Conservation (phyloP, 352 stramenopile species). For the Globisporangium solare region DNA sequence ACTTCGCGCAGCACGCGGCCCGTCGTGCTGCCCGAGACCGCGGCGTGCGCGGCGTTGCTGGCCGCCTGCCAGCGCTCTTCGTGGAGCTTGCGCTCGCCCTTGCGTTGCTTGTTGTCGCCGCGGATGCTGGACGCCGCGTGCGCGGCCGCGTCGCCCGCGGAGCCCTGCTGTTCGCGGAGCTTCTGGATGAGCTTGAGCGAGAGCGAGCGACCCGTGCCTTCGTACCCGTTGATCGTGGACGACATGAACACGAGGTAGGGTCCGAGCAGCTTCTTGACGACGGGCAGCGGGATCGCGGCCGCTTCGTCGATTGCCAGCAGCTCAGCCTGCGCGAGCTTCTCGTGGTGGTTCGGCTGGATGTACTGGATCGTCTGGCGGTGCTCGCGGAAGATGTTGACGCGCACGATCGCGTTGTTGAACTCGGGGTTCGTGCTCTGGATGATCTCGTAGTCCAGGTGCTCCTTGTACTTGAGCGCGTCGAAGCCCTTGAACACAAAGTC, state of each 20-base stretch:
- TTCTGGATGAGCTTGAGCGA: slow-evolving; percentile 99
- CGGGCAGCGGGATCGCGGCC: slow-evolving; percentile 98
- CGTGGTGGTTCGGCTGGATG: slow-evolving; percentile 91
- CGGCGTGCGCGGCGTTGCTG: slow-evolving; percentile 77
- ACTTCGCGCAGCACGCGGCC: slow-evolving; percentile 92
- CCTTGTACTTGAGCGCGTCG: slow-evolving; percentile 90
- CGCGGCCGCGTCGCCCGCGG: slow-evolving; percentile 49
- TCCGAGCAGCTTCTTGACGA: slow-evolving; percentile 95
- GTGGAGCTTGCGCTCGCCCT: slow-evolving; percentile 95
- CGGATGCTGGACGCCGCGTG: slow-evolving; percentile 70
- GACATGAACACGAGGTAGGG: slow-evolving; percentile 98
- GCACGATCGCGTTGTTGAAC: slow-evolving; percentile 87
- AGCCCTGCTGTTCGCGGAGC: slow-evolving; percentile 92
- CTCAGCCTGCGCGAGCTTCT: slow-evolving; percentile 97
- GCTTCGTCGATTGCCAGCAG: slow-evolving; percentile 99
- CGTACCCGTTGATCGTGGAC: slow-evolving; percentile 99
- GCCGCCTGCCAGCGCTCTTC: slow-evolving; percentile 95
- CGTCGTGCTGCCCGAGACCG: slow-evolving; percentile 37
- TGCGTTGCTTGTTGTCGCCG: slow-evolving; percentile 89
- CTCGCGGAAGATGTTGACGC: slow-evolving; percentile 97
- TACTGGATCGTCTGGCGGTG: slow-evolving; percentile 98
- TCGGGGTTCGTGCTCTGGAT: slow-evolving; percentile 85
- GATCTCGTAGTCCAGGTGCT: slow-evolving; percentile 98
- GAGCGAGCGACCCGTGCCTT: slow-evolving; percentile 97
- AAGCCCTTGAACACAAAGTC: slow-evolving; percentile 98